Evolutionary conservation across 2,329 filamentous ascomycete species (phyloP), one percentile per base, ranked within the genome.

Genomic region (Xylariaceae sp.): DNA sequence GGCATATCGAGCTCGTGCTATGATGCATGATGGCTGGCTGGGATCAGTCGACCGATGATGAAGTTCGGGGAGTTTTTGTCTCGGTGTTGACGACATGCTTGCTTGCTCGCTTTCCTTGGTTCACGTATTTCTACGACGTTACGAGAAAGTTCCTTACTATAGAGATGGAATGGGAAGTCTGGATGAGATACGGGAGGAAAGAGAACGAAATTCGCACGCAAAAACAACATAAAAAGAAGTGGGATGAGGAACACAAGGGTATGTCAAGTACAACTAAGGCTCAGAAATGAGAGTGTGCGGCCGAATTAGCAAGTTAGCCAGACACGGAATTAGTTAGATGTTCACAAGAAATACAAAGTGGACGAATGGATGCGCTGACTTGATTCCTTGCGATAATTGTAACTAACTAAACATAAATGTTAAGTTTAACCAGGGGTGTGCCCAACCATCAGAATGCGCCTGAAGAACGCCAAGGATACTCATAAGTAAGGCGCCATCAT

Each of bases 1-100:
- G 66, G 6, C 46, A 57, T 20, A 65, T 67, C 20, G 56, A 66
- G 23, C 44, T 68, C 2, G 20, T 61, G 2, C 50, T 67, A 29
- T 67, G 50, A 66, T 57, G 32, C 3, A 7, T 14, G 12, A 16
- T 6, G 26, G n/a, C n/a, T n/a, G n/a, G n/a, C n/a, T n/a, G n/a
- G n/a, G n/a, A 26, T 26, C 23, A 26, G 9, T 9, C 23, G 9
- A 26, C 23, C 23, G 4, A 26, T 9, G 9, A 26, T 9, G 23
- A 26, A 26, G 4, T 26, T 9, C 9, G 23, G 9, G 23, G 23
- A 4, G 23, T 4, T 26, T 4, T 26, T 4, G 23, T 26, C 23
- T 26, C 9, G 23, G 23, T 26, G 9, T 26, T 26, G 23, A 26
- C 23, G 23, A 4, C 9, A 26, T 26, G n/a, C n/a, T n/a, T n/a